Percentiles rank a stretch among this genome's conserved stretches.
Conservation (phyloP, 2,329 filamentous ascomycete genomes). For the Paraphaeosphaeria sporulosa region DNA sequence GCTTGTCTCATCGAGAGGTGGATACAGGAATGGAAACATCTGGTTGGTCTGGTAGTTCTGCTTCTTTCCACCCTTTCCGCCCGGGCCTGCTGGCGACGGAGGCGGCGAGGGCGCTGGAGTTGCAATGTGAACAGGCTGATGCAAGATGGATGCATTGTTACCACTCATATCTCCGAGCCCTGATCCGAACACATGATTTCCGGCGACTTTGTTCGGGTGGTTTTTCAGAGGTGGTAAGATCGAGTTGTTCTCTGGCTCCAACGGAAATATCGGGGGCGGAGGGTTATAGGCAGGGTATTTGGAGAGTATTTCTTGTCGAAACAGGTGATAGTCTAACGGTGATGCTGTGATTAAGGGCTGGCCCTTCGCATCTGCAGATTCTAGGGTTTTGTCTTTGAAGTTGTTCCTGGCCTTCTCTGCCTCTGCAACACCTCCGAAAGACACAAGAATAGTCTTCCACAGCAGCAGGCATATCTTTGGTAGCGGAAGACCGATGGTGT, state of each 20-base stretch:
- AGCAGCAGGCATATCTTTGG: conserved; percentile 74
- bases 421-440: conserved; percentile 81
- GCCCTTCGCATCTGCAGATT: conserved; percentile 65
- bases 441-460: conserved; percentile 89
- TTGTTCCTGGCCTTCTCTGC: conserved; percentile 77
- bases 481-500: conserved; percentile 65
- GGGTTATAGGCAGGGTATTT: conserved; percentile 98
- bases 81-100: conserved; percentile 81
- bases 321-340: conserved; percentile 93
- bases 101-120: conserved; percentile 96
- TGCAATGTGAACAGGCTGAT: conserved; percentile 98
- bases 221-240: conserved; percentile 86
- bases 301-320: conserved; percentile 94
- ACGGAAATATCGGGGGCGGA: conserved; percentile 79
- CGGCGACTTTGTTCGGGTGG: conserved; percentile 64
- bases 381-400: conserved; percentile 65
- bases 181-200: conserved; percentile 61
- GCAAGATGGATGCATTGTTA: conserved; percentile 76
- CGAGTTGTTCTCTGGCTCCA: conserved; percentile 90
- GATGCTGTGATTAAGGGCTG: conserved; percentile 89
- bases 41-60: conserved; percentile 99
- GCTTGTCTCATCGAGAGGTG: conserved; percentile 85
- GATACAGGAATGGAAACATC: conserved; percentile 97
- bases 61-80: conserved; percentile 94
- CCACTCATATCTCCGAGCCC: conserved; percentile 57